These are phyloP conservation scores for Lumnitzera littorea DNA, from an alignment of 345 rosid genomes.

Conservation along the genomic window DNA sequence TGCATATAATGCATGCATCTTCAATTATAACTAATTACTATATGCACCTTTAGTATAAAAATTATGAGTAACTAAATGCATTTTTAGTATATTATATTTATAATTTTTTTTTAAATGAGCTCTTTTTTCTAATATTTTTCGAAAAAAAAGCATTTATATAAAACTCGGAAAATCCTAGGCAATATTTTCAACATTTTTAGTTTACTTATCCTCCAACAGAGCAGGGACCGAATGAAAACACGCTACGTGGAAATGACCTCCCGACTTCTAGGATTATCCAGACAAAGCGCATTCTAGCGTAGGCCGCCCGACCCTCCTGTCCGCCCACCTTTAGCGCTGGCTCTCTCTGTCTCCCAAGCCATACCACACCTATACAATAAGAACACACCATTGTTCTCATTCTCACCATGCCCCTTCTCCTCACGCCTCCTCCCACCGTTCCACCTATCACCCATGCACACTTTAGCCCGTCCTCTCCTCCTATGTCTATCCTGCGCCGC, in stretches of 20 bases:
- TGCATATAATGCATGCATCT: too few relatives aligned
- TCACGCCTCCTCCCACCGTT: conserved; percentile 8
- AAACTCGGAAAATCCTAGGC: too few relatives aligned
- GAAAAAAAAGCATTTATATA: too few relatives aligned
- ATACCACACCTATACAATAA: too few relatives aligned
- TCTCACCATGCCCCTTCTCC: conserved; percentile 31
- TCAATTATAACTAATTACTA: too few relatives aligned
- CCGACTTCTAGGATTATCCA: background rate
- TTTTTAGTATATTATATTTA: too few relatives aligned
- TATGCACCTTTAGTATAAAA: too few relatives aligned
- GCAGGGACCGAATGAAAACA: background rate
- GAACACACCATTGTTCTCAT: conserved; percentile 1
- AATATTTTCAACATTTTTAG: too few relatives aligned
- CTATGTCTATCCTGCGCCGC: conserved; percentile 76
- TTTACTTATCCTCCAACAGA: conserved; percentile 6
- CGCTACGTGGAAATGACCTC: conserved; percentile 33
- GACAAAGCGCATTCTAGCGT: conserved; percentile 2
- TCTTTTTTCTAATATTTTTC: too few relatives aligned
- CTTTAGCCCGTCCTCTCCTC: conserved; percentile 27
- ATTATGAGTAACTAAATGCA: too few relatives aligned
- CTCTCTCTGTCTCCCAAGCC: too few relatives aligned
- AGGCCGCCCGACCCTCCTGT: conserved; percentile 28
- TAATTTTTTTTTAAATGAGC: too few relatives aligned
- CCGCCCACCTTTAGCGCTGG: background rate
- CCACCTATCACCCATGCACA: conserved; percentile 38